Evolutionary conservation across 371 early-diverging fungal species (phyloP).

Genomic region (Actinomucor elegans): DNA sequence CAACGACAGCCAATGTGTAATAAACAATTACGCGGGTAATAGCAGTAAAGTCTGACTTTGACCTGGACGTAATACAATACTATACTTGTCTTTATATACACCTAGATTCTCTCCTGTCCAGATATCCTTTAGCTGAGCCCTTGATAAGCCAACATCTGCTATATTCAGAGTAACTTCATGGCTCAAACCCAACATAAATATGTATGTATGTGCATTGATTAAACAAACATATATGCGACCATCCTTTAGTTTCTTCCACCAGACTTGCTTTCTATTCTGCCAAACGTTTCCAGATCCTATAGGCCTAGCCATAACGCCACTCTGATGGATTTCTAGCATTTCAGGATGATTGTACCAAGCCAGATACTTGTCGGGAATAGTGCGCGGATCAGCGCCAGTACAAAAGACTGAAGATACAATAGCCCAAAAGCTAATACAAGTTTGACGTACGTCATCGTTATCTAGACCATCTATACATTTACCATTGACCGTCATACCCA

Average conservation of each 20-base stretch:
- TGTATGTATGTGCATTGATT: conserved; percentile 41
- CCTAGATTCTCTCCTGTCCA: conserved; percentile 38
- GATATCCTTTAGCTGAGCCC: conserved; percentile 26
- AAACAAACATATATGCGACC: conserved; percentile 38
- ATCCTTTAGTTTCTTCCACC: conserved; percentile 44
- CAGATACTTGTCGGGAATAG: conserved; percentile 40
- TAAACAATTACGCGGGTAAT: too few species aligned
- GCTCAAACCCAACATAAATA: conserved; percentile 35
- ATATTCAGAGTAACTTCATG: conserved; percentile 32
- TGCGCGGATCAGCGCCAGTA: conserved; percentile 41
- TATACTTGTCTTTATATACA: conserved; percentile 11
- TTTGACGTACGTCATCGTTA: conserved; percentile 42
- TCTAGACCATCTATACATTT: conserved; percentile 44
- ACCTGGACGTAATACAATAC: conserved; percentile 19
- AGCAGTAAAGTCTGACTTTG: conserved; percentile 26
- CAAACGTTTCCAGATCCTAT: conserved; percentile 42
- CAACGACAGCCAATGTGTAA: too few species aligned
- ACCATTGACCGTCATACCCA: conserved; percentile 44
- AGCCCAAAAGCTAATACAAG: conserved; percentile 47
- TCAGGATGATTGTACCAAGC: conserved; percentile 34
- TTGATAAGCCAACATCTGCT: conserved; percentile 22
- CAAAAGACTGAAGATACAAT: conserved; percentile 45
- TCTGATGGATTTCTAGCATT: conserved; percentile 42
- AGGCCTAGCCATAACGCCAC: conserved; percentile 43
- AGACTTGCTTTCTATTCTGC: conserved; percentile 41